These are phyloP conservation scores for Brassica incana DNA, from an alignment of 345 rosid species.

Conservation along the genomic window DNA sequence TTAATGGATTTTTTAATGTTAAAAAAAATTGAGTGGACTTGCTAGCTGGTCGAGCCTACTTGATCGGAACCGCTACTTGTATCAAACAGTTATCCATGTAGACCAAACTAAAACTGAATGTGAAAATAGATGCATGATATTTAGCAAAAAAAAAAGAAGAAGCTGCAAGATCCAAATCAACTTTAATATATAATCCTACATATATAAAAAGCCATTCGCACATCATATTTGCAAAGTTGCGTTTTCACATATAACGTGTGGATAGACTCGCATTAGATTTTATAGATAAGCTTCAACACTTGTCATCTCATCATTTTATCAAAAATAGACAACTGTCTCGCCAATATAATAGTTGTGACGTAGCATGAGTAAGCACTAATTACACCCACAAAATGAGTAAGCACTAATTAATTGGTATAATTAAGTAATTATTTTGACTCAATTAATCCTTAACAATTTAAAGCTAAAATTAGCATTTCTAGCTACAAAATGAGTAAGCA, in stretches of 20 bases:
- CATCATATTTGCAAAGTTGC: background rate
- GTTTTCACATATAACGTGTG: background rate
- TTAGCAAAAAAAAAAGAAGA: too few species aligned
- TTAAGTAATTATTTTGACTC: background rate
- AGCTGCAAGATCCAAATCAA: too few species aligned
- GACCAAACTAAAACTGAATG: too few species aligned
- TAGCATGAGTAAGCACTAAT: background rate
- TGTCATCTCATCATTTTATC: background rate
- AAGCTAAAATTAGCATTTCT: background rate
- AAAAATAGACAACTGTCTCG: background rate
- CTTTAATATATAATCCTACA: too few species aligned
- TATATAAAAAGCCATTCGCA: too few species aligned
- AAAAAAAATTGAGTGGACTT: background rate
- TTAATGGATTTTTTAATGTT: background rate
- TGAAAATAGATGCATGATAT: too few species aligned
- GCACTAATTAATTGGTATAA: background rate
- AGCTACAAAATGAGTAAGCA: background rate
- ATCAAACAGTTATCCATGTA: too few species aligned
- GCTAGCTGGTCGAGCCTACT: background rate
- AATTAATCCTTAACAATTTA: background rate
- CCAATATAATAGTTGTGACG: background rate
- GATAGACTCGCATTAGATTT: background rate
- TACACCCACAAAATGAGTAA: background rate
- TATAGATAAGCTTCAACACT: background rate
- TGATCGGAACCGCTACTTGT: too few species aligned